These are phyloP conservation scores for Trifolium repens DNA, from an alignment of 306 rosid genomes.

Conservation along the genomic window DNA sequence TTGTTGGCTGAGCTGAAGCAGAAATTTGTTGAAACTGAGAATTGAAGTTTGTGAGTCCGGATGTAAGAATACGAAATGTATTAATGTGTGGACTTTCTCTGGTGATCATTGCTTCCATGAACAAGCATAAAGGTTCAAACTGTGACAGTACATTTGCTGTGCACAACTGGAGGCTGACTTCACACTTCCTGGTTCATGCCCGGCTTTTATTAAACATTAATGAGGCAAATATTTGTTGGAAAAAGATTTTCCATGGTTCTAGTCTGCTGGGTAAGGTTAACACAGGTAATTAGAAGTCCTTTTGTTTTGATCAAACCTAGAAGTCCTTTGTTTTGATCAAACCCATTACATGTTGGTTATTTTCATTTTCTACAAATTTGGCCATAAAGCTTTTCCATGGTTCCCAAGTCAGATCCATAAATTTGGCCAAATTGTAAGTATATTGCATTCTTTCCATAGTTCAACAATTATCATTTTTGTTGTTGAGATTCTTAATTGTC, in stretches of 20 bases:
- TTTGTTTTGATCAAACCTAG: constrained; percentile 16
- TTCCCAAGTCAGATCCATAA: not conserved
- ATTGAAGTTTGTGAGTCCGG: constrained; percentile 32
- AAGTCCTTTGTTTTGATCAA: constrained; percentile 22
- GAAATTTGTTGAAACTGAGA: constrained; percentile 46
- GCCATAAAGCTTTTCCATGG: not conserved
- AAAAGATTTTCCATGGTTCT: constrained; percentile 16
- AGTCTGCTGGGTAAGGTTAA: constrained; percentile 26
- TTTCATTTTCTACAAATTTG: constrained; percentile 4
- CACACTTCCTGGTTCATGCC: constrained; percentile 9
- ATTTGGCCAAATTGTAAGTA: constrained; percentile 20
- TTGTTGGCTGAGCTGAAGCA: constrained; percentile 58
- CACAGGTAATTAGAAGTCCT: constrained; percentile 25
- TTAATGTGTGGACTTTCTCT: not conserved
- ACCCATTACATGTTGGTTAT: constrained; percentile 3
- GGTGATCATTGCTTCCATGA: constrained; percentile 23
- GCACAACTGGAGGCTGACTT: not conserved
- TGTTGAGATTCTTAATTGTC: constrained; percentile 20
- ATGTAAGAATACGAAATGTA: not conserved
- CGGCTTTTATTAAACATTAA: not conserved
- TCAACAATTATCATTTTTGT: constrained; percentile 19
- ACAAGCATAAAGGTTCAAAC: constrained; percentile 18
- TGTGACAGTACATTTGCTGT: constrained; percentile 3
- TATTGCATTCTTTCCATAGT: constrained; percentile 10
- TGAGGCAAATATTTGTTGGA: constrained; percentile 23